Evolutionary conservation across 495 filamentous ascomycete species (phyloP), one percentile per base, ranked within the genome.

Genomic region (Rostrohypoxylon terebratum): DNA sequence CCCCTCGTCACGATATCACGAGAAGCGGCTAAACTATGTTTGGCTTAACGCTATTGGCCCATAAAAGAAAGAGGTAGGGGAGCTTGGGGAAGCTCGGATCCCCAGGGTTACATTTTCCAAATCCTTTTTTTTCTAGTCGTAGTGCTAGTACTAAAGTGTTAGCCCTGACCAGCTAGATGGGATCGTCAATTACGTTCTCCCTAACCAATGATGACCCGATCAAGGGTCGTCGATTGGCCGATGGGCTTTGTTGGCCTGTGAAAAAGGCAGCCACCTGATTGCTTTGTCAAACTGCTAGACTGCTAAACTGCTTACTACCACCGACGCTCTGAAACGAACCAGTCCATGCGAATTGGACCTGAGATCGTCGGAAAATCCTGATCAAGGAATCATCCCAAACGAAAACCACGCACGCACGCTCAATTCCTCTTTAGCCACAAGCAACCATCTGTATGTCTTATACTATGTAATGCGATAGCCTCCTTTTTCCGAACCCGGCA

Each of bases 1-100:
- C 66, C 20, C 61, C 51, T 20, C 34, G 21, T 70, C 71, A 69
- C 71, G 71, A 70, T 70, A 74, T 74, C 71, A 74, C 71, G 71
- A 74, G 71, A 48, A 20, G 50, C 51, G 14, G 66, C 71, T 74
- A 74, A 74, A 53, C 71, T 70, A 18, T 14, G 70, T 67, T 59
- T 25, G 53, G 71, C 66, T 65, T 73, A 69, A 69, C 42, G 58
- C 59, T 16, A 44, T 53, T 28, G 28, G 28, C 2, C 28, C 28
- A 28, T 28, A 28, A 28, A 28, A 59, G n/a, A n/a, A 45, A 62
- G 33, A 34, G 11, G 47, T 54, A 54, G 47, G 64, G 59, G 59
- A 20, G 59, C 38, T 63, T 58, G 63, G 58, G 63, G 57, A 64
- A 73, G 71, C 71, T 66, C 44, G 62, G 71, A 70, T 69, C 62